Percentiles rank a stretch among this genome's conserved stretches.
Evolutionary conservation across 352 stramenopile genomes (phyloP).

Genomic region (Globisporangium ultimum): DNA sequence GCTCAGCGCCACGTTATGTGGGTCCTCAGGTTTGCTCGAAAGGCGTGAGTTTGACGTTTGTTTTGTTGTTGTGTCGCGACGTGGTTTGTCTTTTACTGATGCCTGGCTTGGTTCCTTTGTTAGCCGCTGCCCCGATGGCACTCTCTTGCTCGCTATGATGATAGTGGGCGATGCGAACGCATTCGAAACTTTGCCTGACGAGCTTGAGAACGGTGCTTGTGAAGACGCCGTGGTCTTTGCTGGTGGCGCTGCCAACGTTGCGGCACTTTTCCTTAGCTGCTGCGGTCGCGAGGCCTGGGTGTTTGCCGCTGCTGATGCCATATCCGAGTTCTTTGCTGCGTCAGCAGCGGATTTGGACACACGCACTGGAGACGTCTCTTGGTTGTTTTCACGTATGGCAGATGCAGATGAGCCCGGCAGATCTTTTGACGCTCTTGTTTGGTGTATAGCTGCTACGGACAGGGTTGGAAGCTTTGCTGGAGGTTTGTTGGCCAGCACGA

Average conservation of each 20-base stretch:
- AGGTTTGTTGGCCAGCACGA: not conserved
- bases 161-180: not conserved
- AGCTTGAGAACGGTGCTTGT: too few species aligned
- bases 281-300: constrained; percentile 6
- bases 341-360: not conserved
- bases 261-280: not conserved
- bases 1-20: constrained; percentile 15
- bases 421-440: not conserved
- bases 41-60: not conserved
- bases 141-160: not conserved
- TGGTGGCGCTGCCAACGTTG: not conserved
- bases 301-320: constrained; percentile 7
- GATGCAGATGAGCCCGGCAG: not conserved
- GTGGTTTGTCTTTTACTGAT: not conserved
- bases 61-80: not conserved
- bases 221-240: not conserved
- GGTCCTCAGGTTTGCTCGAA: not conserved
- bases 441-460: not conserved
- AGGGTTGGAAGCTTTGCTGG: constrained; percentile 7
- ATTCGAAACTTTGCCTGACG: not conserved
- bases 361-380: constrained; percentile 23
- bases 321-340: constrained; percentile 1
- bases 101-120: not conserved
- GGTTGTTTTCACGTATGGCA: constrained; percentile 17
- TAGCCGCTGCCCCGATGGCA: too few species aligned